Conservation (phyloP, 495 filamentous ascomycete genomes). For the Hypoxylon perforatum region DNA sequence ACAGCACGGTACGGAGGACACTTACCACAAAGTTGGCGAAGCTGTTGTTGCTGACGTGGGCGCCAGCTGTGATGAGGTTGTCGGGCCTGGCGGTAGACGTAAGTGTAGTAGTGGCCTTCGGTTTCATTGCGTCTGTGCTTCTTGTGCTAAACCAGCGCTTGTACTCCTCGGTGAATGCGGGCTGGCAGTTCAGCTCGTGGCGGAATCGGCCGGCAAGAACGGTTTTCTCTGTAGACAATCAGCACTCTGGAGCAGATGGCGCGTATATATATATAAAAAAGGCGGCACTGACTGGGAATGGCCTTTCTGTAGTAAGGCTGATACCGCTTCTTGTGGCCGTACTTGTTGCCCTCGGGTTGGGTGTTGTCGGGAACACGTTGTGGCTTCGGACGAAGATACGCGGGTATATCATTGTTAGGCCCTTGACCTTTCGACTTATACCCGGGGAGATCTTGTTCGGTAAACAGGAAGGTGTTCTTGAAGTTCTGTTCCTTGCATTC, state of each 20-base stretch:
- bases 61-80: slow-evolving; percentile 61
- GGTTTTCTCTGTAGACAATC: slow-evolving; percentile 75
- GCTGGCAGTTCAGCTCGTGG: slow-evolving; percentile 81
- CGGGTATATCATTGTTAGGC: slow-evolving; percentile 62
- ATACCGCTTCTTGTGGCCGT: slow-evolving; percentile 67
- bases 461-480: slow-evolving; percentile 88
- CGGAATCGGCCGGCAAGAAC: slow-evolving; percentile 75
- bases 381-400: slow-evolving; percentile 57
- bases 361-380: slow-evolving; percentile 43
- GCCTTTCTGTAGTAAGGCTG: slow-evolving; percentile 79
- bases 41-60: slow-evolving; percentile 55
- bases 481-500: slow-evolving; percentile 70
- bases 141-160: slow-evolving; percentile 68
- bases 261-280: background rate
- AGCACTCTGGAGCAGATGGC: background rate
- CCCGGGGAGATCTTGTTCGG: slow-evolving; percentile 88
- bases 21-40: slow-evolving; percentile 70
- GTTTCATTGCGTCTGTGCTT: slow-evolving; percentile 71
- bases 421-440: slow-evolving; percentile 70
- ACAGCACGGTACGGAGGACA: slow-evolving; percentile 16
- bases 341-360: slow-evolving; percentile 48
- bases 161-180: slow-evolving; percentile 79
- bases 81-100: slow-evolving; percentile 54
- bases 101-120: slow-evolving; percentile 65
- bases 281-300: slow-evolving; percentile 76